These are phyloP conservation scores for Flagelloscypha sp. DNA, from an alignment of 768 basidiomycete species.

Conservation along the genomic window DNA sequence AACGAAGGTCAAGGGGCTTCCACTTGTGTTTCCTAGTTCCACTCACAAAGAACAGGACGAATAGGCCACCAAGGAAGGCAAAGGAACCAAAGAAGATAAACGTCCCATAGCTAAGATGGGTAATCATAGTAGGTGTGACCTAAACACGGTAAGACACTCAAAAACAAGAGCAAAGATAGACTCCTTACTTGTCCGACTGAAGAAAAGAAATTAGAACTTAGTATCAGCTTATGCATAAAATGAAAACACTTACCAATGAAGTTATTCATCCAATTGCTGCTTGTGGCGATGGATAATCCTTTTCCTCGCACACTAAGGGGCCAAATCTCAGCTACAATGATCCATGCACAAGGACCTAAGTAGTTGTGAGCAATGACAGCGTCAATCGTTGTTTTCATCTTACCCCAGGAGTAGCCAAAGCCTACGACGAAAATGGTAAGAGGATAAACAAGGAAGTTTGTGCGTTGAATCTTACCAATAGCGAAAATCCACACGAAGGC, in stretches of 20 bases:
- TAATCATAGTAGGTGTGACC: slow-evolving; percentile 67
- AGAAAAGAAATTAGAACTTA: slow-evolving; percentile 8
- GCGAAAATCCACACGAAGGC: slow-evolving; percentile 70
- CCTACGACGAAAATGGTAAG: slow-evolving; percentile 19
- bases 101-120: slow-evolving; percentile 58
- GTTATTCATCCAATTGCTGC: slow-evolving; percentile 79
- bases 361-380: neutral
- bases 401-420: slow-evolving; percentile 74
- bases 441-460: neutral
- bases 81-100: slow-evolving; percentile 72
- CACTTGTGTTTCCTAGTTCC: neutral
- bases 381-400: slow-evolving; percentile 3
- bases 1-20: slow-evolving; percentile 2
- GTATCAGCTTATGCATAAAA: neutral
- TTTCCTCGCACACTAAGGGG: slow-evolving; percentile 67
- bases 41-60: slow-evolving; percentile 57
- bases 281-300: slow-evolving; percentile 67
- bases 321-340: slow-evolving; percentile 70
- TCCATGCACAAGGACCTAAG: slow-evolving; percentile 62
- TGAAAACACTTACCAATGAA: slow-evolving; percentile 47
- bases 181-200: slow-evolving; percentile 39
- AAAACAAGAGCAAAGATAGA: neutral
- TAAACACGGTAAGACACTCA: slow-evolving; percentile 10
- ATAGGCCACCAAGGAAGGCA: slow-evolving; percentile 59
- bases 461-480: slow-evolving; percentile 31